Base-by-base conservation (phyloP, 1,284 basidiomycete species). In the Ceratobasidium papillatum region DNA sequence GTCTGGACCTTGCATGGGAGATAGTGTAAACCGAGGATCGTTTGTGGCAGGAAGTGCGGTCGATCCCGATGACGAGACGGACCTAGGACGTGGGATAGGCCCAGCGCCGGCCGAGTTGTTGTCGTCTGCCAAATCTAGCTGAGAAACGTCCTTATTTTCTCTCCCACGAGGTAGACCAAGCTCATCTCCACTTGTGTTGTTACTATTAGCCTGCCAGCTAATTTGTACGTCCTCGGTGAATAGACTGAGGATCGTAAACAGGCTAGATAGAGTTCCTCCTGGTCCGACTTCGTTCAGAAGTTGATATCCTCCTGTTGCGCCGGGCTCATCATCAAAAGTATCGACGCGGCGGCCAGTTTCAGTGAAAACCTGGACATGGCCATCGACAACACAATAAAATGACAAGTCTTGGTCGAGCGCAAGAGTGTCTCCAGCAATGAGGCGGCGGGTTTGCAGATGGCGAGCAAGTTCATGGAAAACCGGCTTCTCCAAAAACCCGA, bases 181-280 rank as follows among this genome's bases (percentile, higher is more conserved):
- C 32, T n/a, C 58, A 14, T 58, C 34, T 22, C 38, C 51, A 12
- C 30, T 43, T 7, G 52, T 22, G 5, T 82, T 79, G 27, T 78
- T 80, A 34, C 84, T 83, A 27, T 88, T 88, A 75, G 91, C 90
- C 81, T 92, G 90, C 94, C 94, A 97, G 75, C 94, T 92, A 78
- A 99, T 89, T 82, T 96, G 93, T 79, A 99, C 92, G 80, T 99
- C 94, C 82, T 99, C 97, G 0, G 98, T 99, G 83, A 99, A 99
- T 61, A 99, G 86, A 75, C 84, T 94, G 68, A 99, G 87, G 80
- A 99, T 99, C 14, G 95, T 98, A 83, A 99, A 99, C 49, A 99
- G 86, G 79, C 95, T 97, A 49, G 95, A 97, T 17, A 99, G 85
- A 0, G 96, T 99, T 11, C 97, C 95, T 4, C 96, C 96, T n/a